A percentile compares a stretch with the other conserved stretches of the same genome.
phyloP scores from a whole-genome alignment of 805 yeast genomes.

The Nakazawaea ishiwadae region DNA sequence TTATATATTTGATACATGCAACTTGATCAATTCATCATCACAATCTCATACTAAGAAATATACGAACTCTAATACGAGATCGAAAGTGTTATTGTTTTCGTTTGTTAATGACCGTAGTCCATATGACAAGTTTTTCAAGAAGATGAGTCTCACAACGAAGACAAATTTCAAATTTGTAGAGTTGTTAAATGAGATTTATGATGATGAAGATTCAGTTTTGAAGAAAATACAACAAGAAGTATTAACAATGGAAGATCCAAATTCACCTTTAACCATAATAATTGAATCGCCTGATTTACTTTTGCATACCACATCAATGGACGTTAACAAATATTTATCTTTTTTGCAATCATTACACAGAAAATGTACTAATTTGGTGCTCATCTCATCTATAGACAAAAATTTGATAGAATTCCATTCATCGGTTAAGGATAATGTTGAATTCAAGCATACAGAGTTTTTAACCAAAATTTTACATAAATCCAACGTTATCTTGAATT shows the following conservation, averaged over 20 bases:
- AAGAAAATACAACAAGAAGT: constrained; percentile 18
- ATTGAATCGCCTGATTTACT: constrained; percentile 23
- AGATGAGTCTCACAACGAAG: constrained; percentile 33
- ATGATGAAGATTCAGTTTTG: constrained; percentile 18
- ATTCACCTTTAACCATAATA: constrained; percentile 1
- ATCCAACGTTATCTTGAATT: constrained; percentile 45
- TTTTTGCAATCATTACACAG: constrained; percentile 10
- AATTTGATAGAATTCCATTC: constrained; percentile 17
- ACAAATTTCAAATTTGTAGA: constrained; percentile 33
- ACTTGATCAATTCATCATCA: constrained; percentile 29
- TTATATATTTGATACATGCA: constrained; percentile 40
- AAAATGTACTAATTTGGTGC: constrained; percentile 18
- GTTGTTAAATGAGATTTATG: constrained; percentile 30
- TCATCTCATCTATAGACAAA: constrained; percentile 19
- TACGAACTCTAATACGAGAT: constrained; percentile 18
- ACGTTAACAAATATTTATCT: constrained; percentile 1
- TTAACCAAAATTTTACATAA: constrained; percentile 43
- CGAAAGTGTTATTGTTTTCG: constrained; percentile 34
- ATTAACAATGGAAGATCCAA: background rate
- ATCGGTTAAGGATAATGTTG: constrained; percentile 17
- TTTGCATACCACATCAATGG: constrained; percentile 16
- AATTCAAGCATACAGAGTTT: constrained; percentile 39
- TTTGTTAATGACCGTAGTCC: constrained; percentile 9
- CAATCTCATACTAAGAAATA: constrained; percentile 24
- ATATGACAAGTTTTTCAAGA: constrained; percentile 29